phyloP scores from a whole-genome alignment of 768 basidiomycete species.

The Xanthoconium stramineum region DNA sequence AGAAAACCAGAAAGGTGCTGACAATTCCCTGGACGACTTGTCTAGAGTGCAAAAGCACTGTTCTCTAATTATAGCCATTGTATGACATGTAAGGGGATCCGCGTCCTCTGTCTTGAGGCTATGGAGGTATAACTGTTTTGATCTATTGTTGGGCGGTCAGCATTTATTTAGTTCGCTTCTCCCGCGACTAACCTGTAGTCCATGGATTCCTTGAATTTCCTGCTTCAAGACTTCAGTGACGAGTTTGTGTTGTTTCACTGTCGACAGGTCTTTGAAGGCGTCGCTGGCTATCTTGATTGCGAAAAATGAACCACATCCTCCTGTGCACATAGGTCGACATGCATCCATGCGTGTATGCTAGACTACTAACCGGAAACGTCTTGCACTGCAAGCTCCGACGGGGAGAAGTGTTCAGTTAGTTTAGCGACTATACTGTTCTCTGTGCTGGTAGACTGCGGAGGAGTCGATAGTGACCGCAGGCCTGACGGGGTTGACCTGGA shows the following conservation, averaged over 20 bases:
- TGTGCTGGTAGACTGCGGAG: conserved; percentile 30
- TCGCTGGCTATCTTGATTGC: conserved; percentile 84
- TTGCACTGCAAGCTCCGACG: conserved; percentile 79
- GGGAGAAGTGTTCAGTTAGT: conserved; percentile 70
- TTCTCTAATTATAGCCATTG: conserved; percentile 9
- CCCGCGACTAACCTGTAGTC: conserved; percentile 71
- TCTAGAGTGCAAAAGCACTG: background rate
- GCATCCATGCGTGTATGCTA: background rate
- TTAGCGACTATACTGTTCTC: conserved; percentile 65
- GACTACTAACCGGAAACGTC: conserved; percentile 85
- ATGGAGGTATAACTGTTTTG: conserved; percentile 38
- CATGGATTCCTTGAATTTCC: conserved; percentile 91
- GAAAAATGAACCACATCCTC: conserved; percentile 97
- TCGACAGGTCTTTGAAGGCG: conserved; percentile 81
- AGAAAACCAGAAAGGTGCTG: conserved; percentile 14
- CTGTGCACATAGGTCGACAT: conserved; percentile 38
- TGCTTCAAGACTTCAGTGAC: conserved; percentile 84
- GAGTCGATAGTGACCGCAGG: conserved; percentile 31
- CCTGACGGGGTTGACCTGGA: conserved; percentile 15
- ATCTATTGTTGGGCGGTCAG: conserved; percentile 32
- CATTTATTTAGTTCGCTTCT: background rate
- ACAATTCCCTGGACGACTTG: background rate
- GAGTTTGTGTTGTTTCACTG: conserved; percentile 90
- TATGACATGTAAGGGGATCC: background rate
- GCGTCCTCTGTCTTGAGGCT: conserved; percentile 1